Conservation (phyloP, 768 basidiomycete genomes). For the Trametopsis cervina region DNA sequence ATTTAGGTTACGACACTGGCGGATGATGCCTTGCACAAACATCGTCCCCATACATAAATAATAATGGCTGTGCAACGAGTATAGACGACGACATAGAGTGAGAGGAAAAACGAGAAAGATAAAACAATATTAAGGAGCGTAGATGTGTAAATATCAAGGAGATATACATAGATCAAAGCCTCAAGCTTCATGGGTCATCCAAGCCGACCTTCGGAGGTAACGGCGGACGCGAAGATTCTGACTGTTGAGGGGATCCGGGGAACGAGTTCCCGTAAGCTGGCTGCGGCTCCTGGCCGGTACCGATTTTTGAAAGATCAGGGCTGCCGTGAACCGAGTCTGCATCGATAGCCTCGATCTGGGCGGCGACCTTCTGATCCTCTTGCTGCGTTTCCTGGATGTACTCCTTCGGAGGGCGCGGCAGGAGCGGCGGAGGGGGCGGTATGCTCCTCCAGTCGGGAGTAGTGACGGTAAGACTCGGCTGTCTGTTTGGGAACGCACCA, state of each 20-base stretch:
- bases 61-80: too few relatives aligned
- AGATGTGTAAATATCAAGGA: not conserved
- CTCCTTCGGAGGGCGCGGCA: constrained; percentile 70
- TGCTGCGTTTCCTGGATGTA: constrained; percentile 81
- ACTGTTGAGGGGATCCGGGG: too few relatives aligned
- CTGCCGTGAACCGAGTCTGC: constrained; percentile 16
- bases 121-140: not conserved
- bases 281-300: constrained; percentile 10
- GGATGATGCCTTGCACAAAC: too few relatives aligned
- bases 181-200: not conserved
- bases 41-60: too few relatives aligned
- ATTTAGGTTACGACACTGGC: too few relatives aligned
- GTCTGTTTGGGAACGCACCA: constrained; percentile 8
- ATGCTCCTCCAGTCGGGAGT: constrained; percentile 10
- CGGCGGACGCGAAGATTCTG: constrained; percentile 13
- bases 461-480: constrained; percentile 14
- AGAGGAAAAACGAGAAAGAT: not conserved
- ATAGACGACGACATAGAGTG: too few relatives aligned
- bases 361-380: constrained; percentile 56
- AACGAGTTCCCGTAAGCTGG: not conserved
- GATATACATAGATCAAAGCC: not conserved
- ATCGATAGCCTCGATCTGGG: constrained; percentile 22
- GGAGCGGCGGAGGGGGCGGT: constrained; percentile 58
- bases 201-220: constrained; percentile 13
- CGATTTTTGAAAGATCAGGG: constrained; percentile 14